phyloP scores from a whole-genome alignment of 2,329 filamentous ascomycete genomes.

The Penicillium brevicompactum region DNA sequence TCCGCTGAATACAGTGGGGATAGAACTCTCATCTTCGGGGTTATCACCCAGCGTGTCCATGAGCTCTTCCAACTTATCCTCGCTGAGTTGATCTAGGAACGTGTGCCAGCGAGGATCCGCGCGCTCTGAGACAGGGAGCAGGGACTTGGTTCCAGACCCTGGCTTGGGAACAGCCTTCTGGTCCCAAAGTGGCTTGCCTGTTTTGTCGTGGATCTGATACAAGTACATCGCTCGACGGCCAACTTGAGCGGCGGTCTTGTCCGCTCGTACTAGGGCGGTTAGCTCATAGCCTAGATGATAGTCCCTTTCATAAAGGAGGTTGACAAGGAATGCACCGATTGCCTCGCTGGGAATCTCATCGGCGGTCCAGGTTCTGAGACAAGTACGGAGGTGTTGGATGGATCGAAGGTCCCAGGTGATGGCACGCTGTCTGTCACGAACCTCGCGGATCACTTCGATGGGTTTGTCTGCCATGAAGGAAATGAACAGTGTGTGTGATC shows the following conservation, averaged over 20 bases:
- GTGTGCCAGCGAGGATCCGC: constrained; percentile 1
- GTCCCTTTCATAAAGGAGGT: constrained; percentile 1
- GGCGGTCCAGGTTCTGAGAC: background rate
- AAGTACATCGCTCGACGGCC: background rate
- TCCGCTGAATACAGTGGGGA: background rate
- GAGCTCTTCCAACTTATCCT: background rate
- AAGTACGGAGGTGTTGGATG: background rate
- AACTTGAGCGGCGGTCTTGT: background rate
- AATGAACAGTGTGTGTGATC: background rate
- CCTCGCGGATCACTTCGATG: background rate
- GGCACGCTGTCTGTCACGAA: background rate
- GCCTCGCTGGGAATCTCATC: background rate
- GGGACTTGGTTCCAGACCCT: background rate
- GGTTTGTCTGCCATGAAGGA: background rate
- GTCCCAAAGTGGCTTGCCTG: background rate
- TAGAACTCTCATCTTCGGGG: background rate
- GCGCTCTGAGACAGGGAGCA: background rate
- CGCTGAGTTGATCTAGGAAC: constrained; percentile 1
- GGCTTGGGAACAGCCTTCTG: background rate
- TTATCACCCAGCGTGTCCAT: background rate
- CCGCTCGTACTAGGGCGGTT: background rate
- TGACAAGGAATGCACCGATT: constrained; percentile 9
- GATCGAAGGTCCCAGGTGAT: constrained; percentile 6
- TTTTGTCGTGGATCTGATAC: constrained; percentile 3
- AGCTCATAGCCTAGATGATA: constrained; percentile 2